Percentiles rank a stretch among this genome's conserved stretches.
phyloP scores from a whole-genome alignment of 805 yeast species.

The Nematodospora valgi region DNA sequence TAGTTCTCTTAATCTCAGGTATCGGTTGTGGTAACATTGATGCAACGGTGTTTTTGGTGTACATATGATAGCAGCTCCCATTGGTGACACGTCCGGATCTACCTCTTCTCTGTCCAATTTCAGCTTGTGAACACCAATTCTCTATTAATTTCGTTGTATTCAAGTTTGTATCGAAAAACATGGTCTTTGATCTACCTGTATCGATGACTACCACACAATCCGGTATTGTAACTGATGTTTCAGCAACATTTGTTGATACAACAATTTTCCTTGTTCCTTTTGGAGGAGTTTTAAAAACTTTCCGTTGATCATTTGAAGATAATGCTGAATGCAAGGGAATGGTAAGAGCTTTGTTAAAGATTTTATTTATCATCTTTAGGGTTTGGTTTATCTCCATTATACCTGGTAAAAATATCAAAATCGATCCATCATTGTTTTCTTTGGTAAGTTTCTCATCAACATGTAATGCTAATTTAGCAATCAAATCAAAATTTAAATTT shows the following conservation, averaged over 20 bases:
- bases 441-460: constrained; percentile 47
- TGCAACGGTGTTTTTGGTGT: constrained; percentile 54
- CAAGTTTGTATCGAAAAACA: constrained; percentile 63
- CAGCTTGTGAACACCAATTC: constrained; percentile 86
- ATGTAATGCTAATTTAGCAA: constrained; percentile 51
- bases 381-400: constrained; percentile 79
- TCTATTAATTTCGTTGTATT: constrained; percentile 74
- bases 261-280: constrained; percentile 67
- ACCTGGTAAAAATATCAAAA: constrained; percentile 86
- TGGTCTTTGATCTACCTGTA: constrained; percentile 78
- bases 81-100: constrained; percentile 94
- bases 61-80: constrained; percentile 81
- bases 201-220: constrained; percentile 93
- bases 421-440: constrained; percentile 58
- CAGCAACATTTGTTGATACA: constrained; percentile 92
- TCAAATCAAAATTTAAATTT: constrained; percentile 69
- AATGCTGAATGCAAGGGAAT: constrained; percentile 92
- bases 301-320: constrained; percentile 75
- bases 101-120: constrained; percentile 87
- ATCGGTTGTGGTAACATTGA: constrained; percentile 69
- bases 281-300: constrained; percentile 61
- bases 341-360: constrained; percentile 13
- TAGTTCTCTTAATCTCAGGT: constrained; percentile 85
- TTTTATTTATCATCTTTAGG: constrained; percentile 35
- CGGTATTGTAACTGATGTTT: constrained; percentile 93